These are phyloP conservation scores for Penicillium sp. DNA, from an alignment of 2,329 filamentous ascomycete species.

Conservation along the genomic window DNA sequence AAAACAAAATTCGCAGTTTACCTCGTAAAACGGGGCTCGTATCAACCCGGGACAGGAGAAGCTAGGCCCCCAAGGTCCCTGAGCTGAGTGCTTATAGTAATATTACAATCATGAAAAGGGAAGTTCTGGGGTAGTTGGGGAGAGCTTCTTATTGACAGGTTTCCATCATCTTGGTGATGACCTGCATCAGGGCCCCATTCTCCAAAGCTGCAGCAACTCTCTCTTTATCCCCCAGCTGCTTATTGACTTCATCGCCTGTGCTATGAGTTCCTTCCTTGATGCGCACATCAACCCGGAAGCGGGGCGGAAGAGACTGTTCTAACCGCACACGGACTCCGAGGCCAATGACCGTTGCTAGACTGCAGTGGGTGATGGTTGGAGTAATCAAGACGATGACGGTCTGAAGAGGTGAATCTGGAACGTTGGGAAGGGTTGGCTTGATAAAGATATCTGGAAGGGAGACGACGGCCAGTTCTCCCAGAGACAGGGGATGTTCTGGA, in stretches of 20 bases:
- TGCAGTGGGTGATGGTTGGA: constrained; percentile 95
- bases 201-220: constrained; percentile 91
- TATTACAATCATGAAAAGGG: not conserved
- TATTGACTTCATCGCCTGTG: constrained; percentile 93
- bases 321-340: constrained; percentile 87
- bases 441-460: constrained; percentile 94
- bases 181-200: constrained; percentile 84
- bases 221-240: constrained; percentile 95
- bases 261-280: constrained; percentile 97
- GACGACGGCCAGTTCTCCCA: constrained; percentile 90
- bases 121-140: not conserved
- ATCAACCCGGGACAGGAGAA: not conserved
- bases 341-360: constrained; percentile 92
- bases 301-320: constrained; percentile 85
- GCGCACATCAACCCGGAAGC: constrained; percentile 86
- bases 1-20: not conserved
- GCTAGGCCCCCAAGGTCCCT: not conserved
- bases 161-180: constrained; percentile 90
- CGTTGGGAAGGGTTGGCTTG: constrained; percentile 61
- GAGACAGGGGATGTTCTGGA: constrained; percentile 90
- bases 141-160: constrained; percentile 62
- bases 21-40: not conserved
- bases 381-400: constrained; percentile 86
- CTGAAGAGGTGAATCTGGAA: constrained; percentile 61
- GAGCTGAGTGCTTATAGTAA: not conserved